Evolutionary conservation across 768 basidiomycete species (phyloP).

Genomic region (Tylopilus felleus): DNA sequence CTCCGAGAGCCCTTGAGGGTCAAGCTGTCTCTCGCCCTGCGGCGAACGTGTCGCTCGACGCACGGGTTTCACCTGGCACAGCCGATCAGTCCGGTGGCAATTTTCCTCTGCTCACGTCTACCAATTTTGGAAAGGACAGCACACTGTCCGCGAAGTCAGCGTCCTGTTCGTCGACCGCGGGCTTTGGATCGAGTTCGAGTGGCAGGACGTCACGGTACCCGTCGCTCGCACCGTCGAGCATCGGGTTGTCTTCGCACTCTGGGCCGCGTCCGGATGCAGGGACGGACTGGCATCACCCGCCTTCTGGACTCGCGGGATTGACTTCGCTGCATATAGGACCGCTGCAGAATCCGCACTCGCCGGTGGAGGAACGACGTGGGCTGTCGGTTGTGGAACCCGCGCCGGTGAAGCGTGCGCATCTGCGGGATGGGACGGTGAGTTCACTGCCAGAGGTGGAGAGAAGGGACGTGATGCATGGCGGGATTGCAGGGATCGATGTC

Average conservation of each 20-base stretch:
- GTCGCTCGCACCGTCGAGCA: slow-evolving; percentile 23
- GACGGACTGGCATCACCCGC: slow-evolving; percentile 25
- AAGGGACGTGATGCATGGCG: slow-evolving; percentile 17
- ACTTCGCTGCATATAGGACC: slow-evolving; percentile 9
- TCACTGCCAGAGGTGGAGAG: slow-evolving; percentile 24
- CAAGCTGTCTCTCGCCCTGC: neutral
- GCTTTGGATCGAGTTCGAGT: slow-evolving; percentile 14
- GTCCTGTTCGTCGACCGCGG: slow-evolving; percentile 17
- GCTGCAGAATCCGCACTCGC: slow-evolving; percentile 22
- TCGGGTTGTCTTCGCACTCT: slow-evolving; percentile 3
- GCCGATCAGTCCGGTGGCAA: neutral
- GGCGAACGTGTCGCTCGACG: slow-evolving; percentile 10
- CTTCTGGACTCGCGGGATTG: slow-evolving; percentile 23
- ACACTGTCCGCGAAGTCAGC: neutral
- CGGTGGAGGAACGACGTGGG: slow-evolving; percentile 11
- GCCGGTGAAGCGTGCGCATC: slow-evolving; percentile 16
- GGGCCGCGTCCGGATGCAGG: slow-evolving; percentile 10
- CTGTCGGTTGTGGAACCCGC: neutral
- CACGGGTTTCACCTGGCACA: slow-evolving; percentile 7
- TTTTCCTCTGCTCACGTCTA: slow-evolving; percentile 26
- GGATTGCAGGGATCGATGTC: slow-evolving; percentile 28
- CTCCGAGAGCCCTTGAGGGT: neutral
- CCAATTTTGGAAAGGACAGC: slow-evolving; percentile 23
- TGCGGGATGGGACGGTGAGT: slow-evolving; percentile 16
- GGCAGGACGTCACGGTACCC: slow-evolving; percentile 27